phyloP scores from a whole-genome alignment of 805 yeast species.

The Saccharomyces kudriavzevii region DNA sequence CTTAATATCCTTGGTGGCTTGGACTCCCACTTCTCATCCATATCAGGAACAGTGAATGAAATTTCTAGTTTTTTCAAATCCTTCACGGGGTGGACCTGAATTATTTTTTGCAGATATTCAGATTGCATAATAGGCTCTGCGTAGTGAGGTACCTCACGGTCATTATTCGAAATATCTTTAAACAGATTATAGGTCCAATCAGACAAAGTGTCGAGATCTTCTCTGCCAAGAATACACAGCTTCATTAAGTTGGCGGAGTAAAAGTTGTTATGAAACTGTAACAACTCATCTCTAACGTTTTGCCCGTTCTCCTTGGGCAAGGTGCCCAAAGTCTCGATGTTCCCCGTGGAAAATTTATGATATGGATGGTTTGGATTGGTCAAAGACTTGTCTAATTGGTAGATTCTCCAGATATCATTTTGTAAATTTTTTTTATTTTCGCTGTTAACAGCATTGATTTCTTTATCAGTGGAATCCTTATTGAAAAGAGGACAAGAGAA shows the following conservation, averaged over 20 bases:
- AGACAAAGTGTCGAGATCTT: constrained; percentile 62
- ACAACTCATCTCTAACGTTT: constrained; percentile 73
- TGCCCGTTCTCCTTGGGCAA: constrained; percentile 52
- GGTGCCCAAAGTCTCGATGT: constrained; percentile 60
- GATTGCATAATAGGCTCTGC: constrained; percentile 44
- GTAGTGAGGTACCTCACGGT: constrained; percentile 26
- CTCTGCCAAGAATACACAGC: constrained; percentile 76
- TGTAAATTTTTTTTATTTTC: constrained; percentile 93
- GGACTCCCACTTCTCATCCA: constrained; percentile 53
- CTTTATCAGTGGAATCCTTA: constrained; percentile 75
- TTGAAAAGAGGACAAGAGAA: constrained; percentile 77
- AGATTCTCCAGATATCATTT: constrained; percentile 79
- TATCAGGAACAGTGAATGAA: constrained; percentile 72
- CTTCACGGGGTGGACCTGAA: constrained; percentile 75
- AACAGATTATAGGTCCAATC: constrained; percentile 64
- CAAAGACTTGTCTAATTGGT: constrained; percentile 71
- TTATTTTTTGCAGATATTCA: constrained; percentile 44
- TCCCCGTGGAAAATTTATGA: constrained; percentile 87
- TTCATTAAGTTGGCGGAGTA: constrained; percentile 89
- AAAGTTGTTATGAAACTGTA: constrained; percentile 60
- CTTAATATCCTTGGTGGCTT: constrained; percentile 66
- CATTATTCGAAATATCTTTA: constrained; percentile 47
- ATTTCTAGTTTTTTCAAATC: constrained; percentile 62
- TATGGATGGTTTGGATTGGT: constrained; percentile 75
- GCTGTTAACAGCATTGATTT: constrained; percentile 88